phyloP scores from a whole-genome alignment of 179 eudicot genomes.

The Spergularia azorica region DNA sequence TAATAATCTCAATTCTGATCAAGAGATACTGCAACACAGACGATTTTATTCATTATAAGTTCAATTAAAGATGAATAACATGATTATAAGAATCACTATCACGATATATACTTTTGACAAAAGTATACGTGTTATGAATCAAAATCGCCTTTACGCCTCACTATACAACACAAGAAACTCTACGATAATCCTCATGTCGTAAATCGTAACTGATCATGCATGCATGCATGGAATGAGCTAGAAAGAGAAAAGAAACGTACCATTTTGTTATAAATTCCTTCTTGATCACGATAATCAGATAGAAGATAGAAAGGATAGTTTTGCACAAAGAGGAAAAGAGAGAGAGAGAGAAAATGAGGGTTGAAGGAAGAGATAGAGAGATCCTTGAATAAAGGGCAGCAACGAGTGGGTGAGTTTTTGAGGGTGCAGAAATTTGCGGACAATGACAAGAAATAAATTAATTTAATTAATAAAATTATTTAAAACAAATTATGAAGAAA shows the following conservation, averaged over 20 bases:
- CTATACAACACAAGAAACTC: not conserved
- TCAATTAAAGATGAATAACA: too few species aligned
- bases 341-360: constrained; percentile 24
- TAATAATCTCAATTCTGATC: too few species aligned
- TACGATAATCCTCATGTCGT: not conserved
- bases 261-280: constrained; percentile 32
- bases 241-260: constrained; percentile 36
- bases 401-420: constrained; percentile 37
- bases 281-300: constrained; percentile 4
- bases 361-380: constrained; percentile 26
- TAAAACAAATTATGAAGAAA: too few species aligned
- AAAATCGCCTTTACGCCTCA: too few species aligned
- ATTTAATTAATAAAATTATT: not conserved
- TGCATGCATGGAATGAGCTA: constrained; percentile 9
- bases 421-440: constrained; percentile 35
- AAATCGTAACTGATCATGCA: not conserved
- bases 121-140: not conserved
- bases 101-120: too few species aligned
- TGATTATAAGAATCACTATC: not conserved
- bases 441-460: constrained; percentile 23
- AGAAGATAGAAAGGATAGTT: not conserved
- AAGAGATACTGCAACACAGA: too few species aligned
- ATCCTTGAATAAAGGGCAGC: constrained; percentile 38
- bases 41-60: too few species aligned
- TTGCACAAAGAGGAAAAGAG: constrained; percentile 16